Evolutionary conservation across 2,329 filamentous ascomycete genomes (phyloP).

Genomic region (Cladophialophora carrionii): DNA sequence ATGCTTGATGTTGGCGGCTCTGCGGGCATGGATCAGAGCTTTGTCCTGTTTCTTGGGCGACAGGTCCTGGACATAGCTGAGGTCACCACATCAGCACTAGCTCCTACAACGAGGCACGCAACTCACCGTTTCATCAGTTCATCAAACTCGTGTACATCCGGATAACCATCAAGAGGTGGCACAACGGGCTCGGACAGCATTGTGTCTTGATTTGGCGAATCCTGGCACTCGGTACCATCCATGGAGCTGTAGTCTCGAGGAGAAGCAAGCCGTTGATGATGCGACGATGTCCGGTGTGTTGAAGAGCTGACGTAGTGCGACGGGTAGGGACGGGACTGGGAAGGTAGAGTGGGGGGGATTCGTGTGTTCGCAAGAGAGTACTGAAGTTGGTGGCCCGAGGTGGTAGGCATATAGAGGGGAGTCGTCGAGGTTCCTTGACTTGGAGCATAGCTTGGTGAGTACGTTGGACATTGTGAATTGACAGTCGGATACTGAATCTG

Average conservation of each 20-base stretch:
- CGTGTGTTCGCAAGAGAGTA: constrained; percentile 41
- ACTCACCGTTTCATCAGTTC: constrained; percentile 50
- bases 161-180: constrained; percentile 51
- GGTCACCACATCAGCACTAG: not conserved
- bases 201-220: constrained; percentile 49
- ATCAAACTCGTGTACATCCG: constrained; percentile 52
- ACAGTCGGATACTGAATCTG: constrained; percentile 39
- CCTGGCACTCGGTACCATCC: constrained; percentile 50
- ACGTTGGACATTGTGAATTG: constrained; percentile 44
- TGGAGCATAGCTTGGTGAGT: constrained; percentile 45
- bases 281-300: constrained; percentile 44
- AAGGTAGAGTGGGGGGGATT: constrained; percentile 39
- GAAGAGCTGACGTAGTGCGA: constrained; percentile 40
- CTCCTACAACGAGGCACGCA: not conserved
- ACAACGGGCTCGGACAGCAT: constrained; percentile 52
- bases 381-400: constrained; percentile 41
- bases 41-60: constrained; percentile 58
- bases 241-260: constrained; percentile 45
- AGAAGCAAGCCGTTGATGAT: constrained; percentile 42
- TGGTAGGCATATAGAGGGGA: constrained; percentile 41
- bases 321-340: constrained; percentile 42
- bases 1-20: constrained; percentile 53
- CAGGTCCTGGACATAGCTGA: constrained; percentile 54
- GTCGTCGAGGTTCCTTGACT: constrained; percentile 43
- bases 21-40: constrained; percentile 53